Base-by-base conservation (phyloP, 108 stramenopile species). In the Discostella stelligeroides region DNA sequence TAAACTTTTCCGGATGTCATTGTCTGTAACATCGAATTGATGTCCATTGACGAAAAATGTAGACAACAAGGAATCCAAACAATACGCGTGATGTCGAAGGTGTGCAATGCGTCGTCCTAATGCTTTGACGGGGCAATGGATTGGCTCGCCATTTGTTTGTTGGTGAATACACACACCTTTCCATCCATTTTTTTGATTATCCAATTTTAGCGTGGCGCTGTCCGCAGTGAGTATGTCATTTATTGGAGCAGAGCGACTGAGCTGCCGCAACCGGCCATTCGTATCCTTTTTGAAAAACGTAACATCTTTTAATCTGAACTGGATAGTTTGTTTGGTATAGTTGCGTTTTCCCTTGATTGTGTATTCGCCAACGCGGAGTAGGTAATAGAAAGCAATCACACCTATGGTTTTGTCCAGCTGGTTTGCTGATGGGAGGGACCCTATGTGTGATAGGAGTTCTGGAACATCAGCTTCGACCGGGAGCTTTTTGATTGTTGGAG, bases 321-420 rank as follows among this genome's bases (percentile, higher is more conserved):
- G 53, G 25, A 54, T 25, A 2, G 53, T 54, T 54, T 54, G 53
- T 27, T 54, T 54, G 24, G 53, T 54, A 15, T 27, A 14, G 25
- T 54, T 54, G 21, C 53, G 4, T 11, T 21, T 54, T 10, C 50
- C 50, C 21, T 51, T 51, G n/a, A 21, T 17, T 21, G 50, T 51
- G 50, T 51, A 51, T 51, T 51, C 12, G n/a, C 50, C 50, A 10
- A 51, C 23, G 20, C 50, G 50, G 20, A 51, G 50, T n/a, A 51
- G 53, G 25, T 54, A 54, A 27, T 54, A 54, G 10, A 54, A 54
- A 27, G 53, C 53, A 27, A 54, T 27, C 23, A 54, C 53, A 9
- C 53, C 53, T 21, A 54, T 27, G 24, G 27, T 25, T 12, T 54
- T 21, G 25, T 27, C 25, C 0, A 54, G 53, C 15, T 4, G 15